Evolutionary conservation across 2,329 filamentous ascomycete species (phyloP), one percentile per base, ranked within the genome.

Genomic region (Graphium sp.): DNA sequence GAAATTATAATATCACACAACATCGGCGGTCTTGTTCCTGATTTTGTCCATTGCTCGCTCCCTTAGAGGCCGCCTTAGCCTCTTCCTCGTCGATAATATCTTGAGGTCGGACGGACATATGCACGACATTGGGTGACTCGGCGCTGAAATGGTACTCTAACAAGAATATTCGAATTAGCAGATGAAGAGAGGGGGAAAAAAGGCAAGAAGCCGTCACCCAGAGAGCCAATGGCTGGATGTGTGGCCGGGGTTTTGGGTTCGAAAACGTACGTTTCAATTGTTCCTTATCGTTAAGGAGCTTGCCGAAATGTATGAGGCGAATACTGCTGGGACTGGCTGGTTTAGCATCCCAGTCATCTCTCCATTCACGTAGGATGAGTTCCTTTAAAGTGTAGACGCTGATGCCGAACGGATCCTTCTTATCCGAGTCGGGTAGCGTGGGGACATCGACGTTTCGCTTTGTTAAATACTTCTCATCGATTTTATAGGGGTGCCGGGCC

Each of bases 341-440:
- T 44, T 80, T 75, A 11, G 74, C 58, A 43, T 93, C 85, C 87
- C 87, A 94, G 47, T 94, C 82, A 41, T 74, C 75, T 40, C 83
- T 66, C 87, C 87, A 95, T 49, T 94, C 85, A 42, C 82, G 67
- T 58, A 89, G 68, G 47, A 95, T 93, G 45, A 94, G 58, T 55
- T 94, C 84, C 53, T 94, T 94, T 38, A 95, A 58, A 4, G 82
- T 92, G 48, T 94, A 93, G 28, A 93, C 77, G 39, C 81, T 92
- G 53, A 95, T 83, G 46, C 76, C 80, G 46, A 83, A 85, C 1
- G 84, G 84, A 45, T 94, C 83, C 37, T 68, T 63, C 35, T 53
- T 61, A 18, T 71, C 73, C 16, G 51, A 47, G 33, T 66, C 62
- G 7, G 61, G 67, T 38, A 67, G 53, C 18, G 75, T 74, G 13